Conservation (phyloP, 306 rosid species). For the Inga oerstediana region DNA sequence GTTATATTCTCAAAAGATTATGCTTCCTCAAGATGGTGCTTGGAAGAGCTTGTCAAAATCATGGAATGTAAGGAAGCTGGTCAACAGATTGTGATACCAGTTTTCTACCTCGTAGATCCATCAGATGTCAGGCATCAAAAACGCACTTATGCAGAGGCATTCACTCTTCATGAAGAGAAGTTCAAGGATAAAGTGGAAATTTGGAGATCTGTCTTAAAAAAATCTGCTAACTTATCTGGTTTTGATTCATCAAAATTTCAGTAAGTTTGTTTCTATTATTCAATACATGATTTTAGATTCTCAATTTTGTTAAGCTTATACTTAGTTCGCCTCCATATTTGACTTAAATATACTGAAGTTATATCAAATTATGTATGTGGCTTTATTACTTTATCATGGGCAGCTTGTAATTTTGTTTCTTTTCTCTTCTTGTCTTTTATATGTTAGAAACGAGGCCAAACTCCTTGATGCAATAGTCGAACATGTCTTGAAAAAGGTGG, state of each 20-base stretch:
- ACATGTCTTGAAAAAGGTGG: not conserved
- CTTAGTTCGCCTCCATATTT: too few species aligned
- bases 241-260: not conserved
- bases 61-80: not conserved
- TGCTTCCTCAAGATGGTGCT: not conserved
- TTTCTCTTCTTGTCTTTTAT: not conserved
- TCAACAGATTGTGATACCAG: not conserved
- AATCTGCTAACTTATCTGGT: not conserved
- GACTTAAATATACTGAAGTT: too few species aligned
- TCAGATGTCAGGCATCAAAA: not conserved
- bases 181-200: not conserved
- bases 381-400: too few species aligned
- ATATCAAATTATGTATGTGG: too few species aligned
- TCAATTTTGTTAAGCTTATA: not conserved
- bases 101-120: not conserved
- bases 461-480: not conserved
- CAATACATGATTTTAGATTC: too few species aligned
- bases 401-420: too few species aligned
- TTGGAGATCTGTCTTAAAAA: not conserved
- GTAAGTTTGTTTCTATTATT: not conserved
- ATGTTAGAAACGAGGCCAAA: not conserved
- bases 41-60: not conserved
- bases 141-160: not conserved
- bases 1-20: not conserved
- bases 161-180: not conserved